A percentile compares a stretch with the other conserved stretches of the same genome.
These are phyloP conservation scores for Blastobotrys muscicola DNA, from an alignment of 805 yeast genomes.

Conservation along the genomic window DNA sequence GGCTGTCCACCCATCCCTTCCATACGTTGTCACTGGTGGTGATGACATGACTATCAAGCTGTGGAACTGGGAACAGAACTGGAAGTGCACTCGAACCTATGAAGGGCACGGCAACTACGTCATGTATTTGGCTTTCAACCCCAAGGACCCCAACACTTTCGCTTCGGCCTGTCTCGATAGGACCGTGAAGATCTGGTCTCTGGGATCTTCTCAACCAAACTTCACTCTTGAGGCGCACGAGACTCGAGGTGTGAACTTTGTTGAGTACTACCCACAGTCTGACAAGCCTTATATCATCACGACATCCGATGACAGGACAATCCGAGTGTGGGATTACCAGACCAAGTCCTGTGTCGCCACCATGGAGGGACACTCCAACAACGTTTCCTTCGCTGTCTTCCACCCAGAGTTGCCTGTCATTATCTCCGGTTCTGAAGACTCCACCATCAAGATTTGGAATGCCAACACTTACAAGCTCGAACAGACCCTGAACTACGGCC, in stretches of 20 bases:
- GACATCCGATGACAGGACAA: constrained; percentile 80
- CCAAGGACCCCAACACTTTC: constrained; percentile 94
- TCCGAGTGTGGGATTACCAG: constrained; percentile 94
- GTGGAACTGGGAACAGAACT: constrained; percentile 96
- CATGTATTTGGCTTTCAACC: constrained; percentile 90
- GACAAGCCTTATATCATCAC: constrained; percentile 95
- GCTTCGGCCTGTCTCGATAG: constrained; percentile 96
- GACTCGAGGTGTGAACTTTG: constrained; percentile 88
- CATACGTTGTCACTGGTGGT: constrained; percentile 77
- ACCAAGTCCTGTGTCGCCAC: constrained; percentile 93
- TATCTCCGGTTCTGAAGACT: constrained; percentile 94
- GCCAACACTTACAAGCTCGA: constrained; percentile 89
- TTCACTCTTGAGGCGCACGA: constrained; percentile 88
- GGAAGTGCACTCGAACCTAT: constrained; percentile 83
- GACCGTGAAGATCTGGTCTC: constrained; percentile 93
- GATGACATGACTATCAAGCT: constrained; percentile 87
- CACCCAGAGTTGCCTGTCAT: constrained; percentile 96
- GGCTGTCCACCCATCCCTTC: constrained; percentile 90
- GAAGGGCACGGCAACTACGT: constrained; percentile 96
- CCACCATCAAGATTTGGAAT: constrained; percentile 91
- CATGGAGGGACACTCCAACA: constrained; percentile 84
- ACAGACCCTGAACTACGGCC: constrained; percentile 79
- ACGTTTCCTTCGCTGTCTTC: constrained; percentile 94
- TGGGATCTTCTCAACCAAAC: constrained; percentile 80
- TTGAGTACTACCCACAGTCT: constrained; percentile 92